Percentiles rank a stretch among this genome's conserved stretches.
Evolutionary conservation across 768 basidiomycete genomes (phyloP).

Genomic region (Trichaptum fuscoviolaceum): DNA sequence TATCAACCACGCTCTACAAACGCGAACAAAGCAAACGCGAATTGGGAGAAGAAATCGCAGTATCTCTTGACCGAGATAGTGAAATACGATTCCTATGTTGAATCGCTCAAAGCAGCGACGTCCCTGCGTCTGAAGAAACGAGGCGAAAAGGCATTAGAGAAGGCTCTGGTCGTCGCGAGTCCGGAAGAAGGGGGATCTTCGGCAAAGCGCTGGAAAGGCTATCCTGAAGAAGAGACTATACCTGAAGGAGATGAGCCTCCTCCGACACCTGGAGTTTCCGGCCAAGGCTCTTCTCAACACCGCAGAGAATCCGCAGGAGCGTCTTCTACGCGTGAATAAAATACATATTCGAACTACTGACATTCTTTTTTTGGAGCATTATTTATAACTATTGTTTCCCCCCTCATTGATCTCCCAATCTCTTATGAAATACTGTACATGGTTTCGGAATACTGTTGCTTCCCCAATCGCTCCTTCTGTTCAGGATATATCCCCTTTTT

Average conservation of each 20-base stretch:
- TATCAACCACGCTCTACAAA: constrained; percentile 76
- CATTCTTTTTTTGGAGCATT: neutral
- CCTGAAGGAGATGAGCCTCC: constrained; percentile 40
- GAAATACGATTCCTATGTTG: constrained; percentile 94
- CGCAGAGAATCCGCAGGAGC: constrained; percentile 3
- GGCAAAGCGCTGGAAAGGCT: constrained; percentile 35
- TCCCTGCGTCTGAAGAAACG: constrained; percentile 79
- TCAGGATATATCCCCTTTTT: neutral
- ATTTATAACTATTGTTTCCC: constrained; percentile 1
- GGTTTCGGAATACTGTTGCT: neutral
- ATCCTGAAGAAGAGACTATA: constrained; percentile 40
- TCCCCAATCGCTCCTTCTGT: neutral
- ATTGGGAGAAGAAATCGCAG: constrained; percentile 92
- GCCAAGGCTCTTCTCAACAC: neutral
- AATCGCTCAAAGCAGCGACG: constrained; percentile 83
- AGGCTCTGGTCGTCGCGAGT: constrained; percentile 37
- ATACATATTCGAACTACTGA: neutral
- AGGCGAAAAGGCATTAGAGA: constrained; percentile 79
- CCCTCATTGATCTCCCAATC: neutral
- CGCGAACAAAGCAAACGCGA: constrained; percentile 69
- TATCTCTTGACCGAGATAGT: constrained; percentile 88
- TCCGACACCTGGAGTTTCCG: constrained; percentile 18
- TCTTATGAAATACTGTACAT: neutral
- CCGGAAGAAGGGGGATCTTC: constrained; percentile 26
- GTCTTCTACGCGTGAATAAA: neutral